A percentile compares a stretch with the other conserved stretches of the same genome.
These are phyloP conservation scores for Juncus effusus DNA, from an alignment of 176 grass and related monocot genomes.

Conservation along the genomic window DNA sequence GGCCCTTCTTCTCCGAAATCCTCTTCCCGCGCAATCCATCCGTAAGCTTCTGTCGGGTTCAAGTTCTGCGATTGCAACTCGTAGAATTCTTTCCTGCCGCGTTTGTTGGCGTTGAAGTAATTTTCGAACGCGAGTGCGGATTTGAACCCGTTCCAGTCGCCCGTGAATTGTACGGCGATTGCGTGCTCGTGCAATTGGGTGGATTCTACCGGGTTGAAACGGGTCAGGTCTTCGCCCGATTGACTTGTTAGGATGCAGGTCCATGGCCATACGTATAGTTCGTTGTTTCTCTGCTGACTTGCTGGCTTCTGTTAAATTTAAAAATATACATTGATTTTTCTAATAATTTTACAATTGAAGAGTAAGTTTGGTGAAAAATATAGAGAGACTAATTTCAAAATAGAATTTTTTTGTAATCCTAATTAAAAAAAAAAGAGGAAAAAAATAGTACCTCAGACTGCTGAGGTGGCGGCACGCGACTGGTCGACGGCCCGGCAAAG, in stretches of 20 bases:
- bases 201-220: conserved; percentile 18
- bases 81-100: conserved; percentile 17
- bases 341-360: background rate
- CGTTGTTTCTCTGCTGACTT: conserved; percentile 3
- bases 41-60: background rate
- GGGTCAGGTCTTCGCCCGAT: conserved; percentile 13
- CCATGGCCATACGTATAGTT: conserved; percentile 29
- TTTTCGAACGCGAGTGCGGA: conserved; percentile 22
- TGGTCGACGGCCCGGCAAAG: conserved; percentile 1
- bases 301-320: background rate
- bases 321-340: conserved; percentile 1
- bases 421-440: too few species aligned
- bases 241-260: conserved; percentile 18
- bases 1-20: conserved; percentile 10
- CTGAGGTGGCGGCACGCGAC: conserved; percentile 6
- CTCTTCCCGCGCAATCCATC: conserved; percentile 24
- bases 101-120: conserved; percentile 27
- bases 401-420: too few species aligned
- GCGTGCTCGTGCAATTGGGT: conserved; percentile 14
- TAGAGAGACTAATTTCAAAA: background rate
- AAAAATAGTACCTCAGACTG: conserved; percentile 4
- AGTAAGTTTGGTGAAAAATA: background rate
- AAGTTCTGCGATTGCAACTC: background rate
- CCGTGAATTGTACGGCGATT: conserved; percentile 19
- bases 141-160: conserved; percentile 24